Evolutionary conservation across 805 yeast genomes (phyloP), one percentile per base, ranked within the genome.

Genomic region (Novakomyces olei): DNA sequence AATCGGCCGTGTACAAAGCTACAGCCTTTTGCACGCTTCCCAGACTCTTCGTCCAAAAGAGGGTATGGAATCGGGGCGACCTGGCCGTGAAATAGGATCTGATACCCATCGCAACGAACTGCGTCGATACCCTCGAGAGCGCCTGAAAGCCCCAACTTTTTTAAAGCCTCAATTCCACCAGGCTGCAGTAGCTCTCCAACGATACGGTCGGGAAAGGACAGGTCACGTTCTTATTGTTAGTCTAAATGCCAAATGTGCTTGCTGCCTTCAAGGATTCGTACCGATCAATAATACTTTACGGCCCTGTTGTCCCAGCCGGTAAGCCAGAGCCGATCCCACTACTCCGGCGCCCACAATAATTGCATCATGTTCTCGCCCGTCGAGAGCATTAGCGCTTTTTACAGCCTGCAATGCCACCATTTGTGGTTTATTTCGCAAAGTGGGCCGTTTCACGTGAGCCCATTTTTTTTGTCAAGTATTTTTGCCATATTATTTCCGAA

Each of bases 291-390:
- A 52, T 5, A 88, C 95, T 33, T 64, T 63, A 42, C 92, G 64
- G 20, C 96, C 96, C 46, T 78, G 91, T 44, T 85, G 65, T 1
- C 93, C 96, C 35, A 88, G 56, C 3, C 77, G 81, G 1, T 81
- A 75, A 28, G 95, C 95, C 14, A 85, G 62, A 35, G 85, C 72
- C 2, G 98, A 94, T 1, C 99, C 98, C 16, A 80, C 73, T 15
- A 85, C 92, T 35, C 98, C 98, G n/a, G 96, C 95, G n/a, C 98
- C 98, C 26, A 88, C 70, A 17, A 88, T 75, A 27, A 85, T 71
- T 32, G 73, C 85, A 47, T 88, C 98, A 53, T 68, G 80, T 25
- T 49, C 46, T 16, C 38, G 22, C 19, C 10, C 23, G n/a, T n/a
- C n/a, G n/a, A n/a, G n/a, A n/a, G n/a, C n/a, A n/a, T n/a, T n/a